Evolutionary conservation across 192 early-diverging fungal species (phyloP), one percentile per base, ranked within the genome.

Genomic region (Gamsiella multidivaricata): DNA sequence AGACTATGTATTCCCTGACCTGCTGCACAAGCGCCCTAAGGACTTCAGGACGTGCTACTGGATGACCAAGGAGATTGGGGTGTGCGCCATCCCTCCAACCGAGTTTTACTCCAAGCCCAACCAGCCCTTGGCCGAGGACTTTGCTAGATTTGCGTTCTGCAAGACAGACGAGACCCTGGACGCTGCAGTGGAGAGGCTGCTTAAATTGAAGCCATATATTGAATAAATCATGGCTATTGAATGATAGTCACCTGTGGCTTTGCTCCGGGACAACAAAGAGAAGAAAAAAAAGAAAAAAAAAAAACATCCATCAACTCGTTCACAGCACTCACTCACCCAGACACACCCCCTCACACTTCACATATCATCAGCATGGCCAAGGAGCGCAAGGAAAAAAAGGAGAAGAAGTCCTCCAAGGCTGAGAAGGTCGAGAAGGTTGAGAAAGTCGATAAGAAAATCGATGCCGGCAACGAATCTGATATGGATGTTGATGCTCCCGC

Each of bases 81-180:
- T 98, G 4, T 92, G 92, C 5, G 89, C 92, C 10, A 98, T 98
- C 72, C 97, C 97, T 54, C 94, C 95, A 3, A 87, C 89, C 41
- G 94, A 95, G 70, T 98, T 98, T 71, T 96, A 96, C 70, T 91
- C 88, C 42, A 85, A 80, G 37, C 82, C 82, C 20, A 90, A 92
- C 75, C 84, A 83, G 57, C 37, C 76, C 7, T 65, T 94, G 52
- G 93, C 91, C 3, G 87, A 91, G 36, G 68, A 93, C 65, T 90
- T 90, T 68, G 91, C 92, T 15, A 85, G 96, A 34, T 97, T 98
- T 65, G 95, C 95, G 26, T 98, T 95, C 67, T 97, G 95, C 85
- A 98, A 98, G 83, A 93, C 89, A 6, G 89, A 91, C 60, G 91
- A 94, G 49, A 91, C 90, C 31, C 67, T 98, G 28, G 88, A 94